Evolutionary conservation across 345 rosid genomes (phyloP).

Genomic region (Bretschneidera sinensis): DNA sequence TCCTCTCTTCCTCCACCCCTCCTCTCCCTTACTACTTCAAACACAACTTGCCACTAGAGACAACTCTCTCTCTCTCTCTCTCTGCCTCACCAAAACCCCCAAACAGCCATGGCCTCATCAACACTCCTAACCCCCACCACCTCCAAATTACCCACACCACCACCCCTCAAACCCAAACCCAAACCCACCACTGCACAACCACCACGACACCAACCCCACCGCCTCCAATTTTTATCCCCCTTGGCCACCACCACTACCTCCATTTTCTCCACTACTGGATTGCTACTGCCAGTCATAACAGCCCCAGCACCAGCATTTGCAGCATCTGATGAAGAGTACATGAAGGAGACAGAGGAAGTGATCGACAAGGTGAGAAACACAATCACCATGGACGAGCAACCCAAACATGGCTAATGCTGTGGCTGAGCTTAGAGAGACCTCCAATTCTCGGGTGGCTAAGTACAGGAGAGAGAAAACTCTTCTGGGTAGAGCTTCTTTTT

Average conservation of each 20-base stretch:
- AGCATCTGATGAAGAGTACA: constrained; percentile 63
- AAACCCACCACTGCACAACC: constrained; percentile 13
- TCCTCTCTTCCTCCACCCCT: too few species aligned
- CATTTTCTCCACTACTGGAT: constrained; percentile 21
- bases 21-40: background rate
- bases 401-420: constrained; percentile 76
- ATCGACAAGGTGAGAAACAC: constrained; percentile 70
- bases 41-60: constrained; percentile 1
- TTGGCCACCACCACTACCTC: constrained; percentile 30
- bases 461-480: constrained; percentile 85
- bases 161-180: constrained; percentile 22
- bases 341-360: constrained; percentile 70
- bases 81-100: background rate
- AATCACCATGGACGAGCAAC: constrained; percentile 65
- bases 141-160: constrained; percentile 35
- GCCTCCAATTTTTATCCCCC: constrained; percentile 55
- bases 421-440: constrained; percentile 67
- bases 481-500: constrained; percentile 65
- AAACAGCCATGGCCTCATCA: constrained; percentile 60
- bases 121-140: constrained; percentile 56
- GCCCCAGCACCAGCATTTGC: constrained; percentile 43
- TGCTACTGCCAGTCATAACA: constrained; percentile 7
- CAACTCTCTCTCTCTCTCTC: constrained; percentile 13
- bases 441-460: constrained; percentile 94
- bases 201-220: constrained; percentile 20